Evolutionary conservation across 352 stramenopile species (phyloP), one percentile per base, ranked within the genome.

Genomic region (Phytophthora quininea): DNA sequence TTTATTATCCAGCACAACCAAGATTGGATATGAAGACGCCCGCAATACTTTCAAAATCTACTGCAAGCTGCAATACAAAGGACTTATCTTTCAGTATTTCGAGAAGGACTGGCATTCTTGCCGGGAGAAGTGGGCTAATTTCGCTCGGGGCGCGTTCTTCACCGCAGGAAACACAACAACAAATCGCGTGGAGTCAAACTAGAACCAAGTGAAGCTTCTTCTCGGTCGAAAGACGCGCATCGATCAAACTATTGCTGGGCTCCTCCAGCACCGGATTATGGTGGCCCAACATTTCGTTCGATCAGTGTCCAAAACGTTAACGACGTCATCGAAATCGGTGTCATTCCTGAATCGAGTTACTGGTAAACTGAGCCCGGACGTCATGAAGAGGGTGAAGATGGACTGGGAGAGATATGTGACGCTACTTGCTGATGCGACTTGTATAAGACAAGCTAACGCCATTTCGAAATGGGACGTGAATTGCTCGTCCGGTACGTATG

Each of bases 171-270:
- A 62, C 29, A 62, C 48, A 1, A 73, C 58, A 0, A 65, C 59
- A 8, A 73, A 68, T 32, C 27, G 65, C 1, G 63, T 73, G 1
- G 65, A 73, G 15, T 61, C 58, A 2, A 73, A 73, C 33, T 68
- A 54, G 58, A 59, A 65, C 19, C 65, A 73, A n/a, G 15, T 71
- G 0, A 71, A 71, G 50, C 19, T 60, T 6, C 19, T 65, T 2
- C 32, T 62, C 4, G 45, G 47, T 5, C 35, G 54, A 4, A 58
- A 62, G 4, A 49, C 64, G 3, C 50, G 43, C 3, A 62, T 67
- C 7, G 58, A 67, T 35, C 67, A 58, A 30, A 64, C 53, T 11
- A 40, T 73, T 7, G 52, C 58, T 14, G 48, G 64, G 19, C 12
- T 73, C 11, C 12, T 73, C 2, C 12, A 51, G 19, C 58, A 67